Base-by-base conservation (phyloP, 23 red algal species). In the Agarophyton chilense region DNA sequence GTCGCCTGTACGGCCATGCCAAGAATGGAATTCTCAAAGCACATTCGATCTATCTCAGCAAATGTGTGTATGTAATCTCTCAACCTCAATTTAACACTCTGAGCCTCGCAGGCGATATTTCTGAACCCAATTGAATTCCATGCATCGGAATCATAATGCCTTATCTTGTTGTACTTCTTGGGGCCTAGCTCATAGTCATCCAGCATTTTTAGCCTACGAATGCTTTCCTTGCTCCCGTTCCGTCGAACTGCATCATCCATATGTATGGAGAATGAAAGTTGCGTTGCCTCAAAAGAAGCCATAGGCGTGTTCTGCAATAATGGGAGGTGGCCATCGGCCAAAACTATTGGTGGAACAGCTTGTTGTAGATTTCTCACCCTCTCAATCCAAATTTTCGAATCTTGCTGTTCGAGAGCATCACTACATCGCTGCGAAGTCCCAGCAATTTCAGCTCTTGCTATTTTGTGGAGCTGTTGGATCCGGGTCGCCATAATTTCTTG, bases 51-150 rank as follows among this genome's bases (percentile, higher is more conserved):
- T 46, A 90, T 84, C 16, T 61, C 74, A 22, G 56, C 81, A 70
- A 94, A 94, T 42, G 71, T 51, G 52, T 61, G 38, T 31, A 81
- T 81, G 52, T 87, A 94, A 29, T 94, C 80, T 36, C 40, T 61
- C 13, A 94, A 86, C 41, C 41, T 53, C 0, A 94, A 67, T 2
- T 39, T 32, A 42, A 81, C 91, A 0, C 47, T 63, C 22, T 64
- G 79, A 32, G 88, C 88, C 56, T 91, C 76, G 51, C 82, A 82
- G 13, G 46, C 75, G 21, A 82, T 58, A 81, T 56, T 63, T 73
- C 88, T 51, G 66, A 91, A 91, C 21, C 88, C 88, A 42, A 91
- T 91, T 24, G 88, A 91, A 76, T 91, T 91, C 88, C 88, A 91
- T 0, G 88, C 77, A 74, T 82, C 60, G 7, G 60, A 73, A 44